Evolutionary conservation across 1,139 yeast genomes (phyloP), one percentile per base, ranked within the genome.

Genomic region (Hansenula anomala): DNA sequence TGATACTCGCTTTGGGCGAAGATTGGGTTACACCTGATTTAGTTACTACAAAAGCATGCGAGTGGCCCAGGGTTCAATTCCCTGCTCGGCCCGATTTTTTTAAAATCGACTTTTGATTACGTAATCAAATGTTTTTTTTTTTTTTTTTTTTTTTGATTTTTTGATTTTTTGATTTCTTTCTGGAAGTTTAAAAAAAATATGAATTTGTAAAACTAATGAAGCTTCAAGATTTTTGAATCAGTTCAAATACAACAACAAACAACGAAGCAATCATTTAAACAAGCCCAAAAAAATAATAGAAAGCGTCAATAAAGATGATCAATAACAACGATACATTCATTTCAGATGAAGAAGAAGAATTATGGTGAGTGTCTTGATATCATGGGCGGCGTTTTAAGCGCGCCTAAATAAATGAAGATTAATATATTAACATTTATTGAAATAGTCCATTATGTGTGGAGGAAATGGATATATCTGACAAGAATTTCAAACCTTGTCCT

Each of bases 401-500:
- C 27, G 28, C 34, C 7, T n/a, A n/a, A n/a, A n/a, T n/a, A n/a
- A n/a, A n/a, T n/a, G n/a, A n/a, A n/a, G n/a, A n/a, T n/a, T n/a
- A n/a, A n/a, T n/a, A n/a, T n/a, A n/a, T n/a, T n/a, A n/a, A n/a
- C n/a, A n/a, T n/a, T n/a, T n/a, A n/a, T n/a, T n/a, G n/a, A n/a
- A n/a, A n/a, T n/a, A 45, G 95, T 66, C 98, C 97, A 44, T 75
- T 92, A 47, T 92, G 98, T 69, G 94, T 89, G 57, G 98, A 92
- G 64, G 97, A 92, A 60, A 81, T 92, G 90, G 98, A 92, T 63
- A 80, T 90, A 33, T 84, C 96, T 16, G 98, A 94, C 63, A 87
- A 86, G 60, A 88, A 90, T 64, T 94, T 94, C 73, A 88, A 85
- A 61, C 99, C 99, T 7, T 94, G 99, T 70, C 98, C 97, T 1